phyloP scores from a whole-genome alignment of 2,329 filamentous ascomycete species.

The Phyllosticta citribraziliensis region DNA sequence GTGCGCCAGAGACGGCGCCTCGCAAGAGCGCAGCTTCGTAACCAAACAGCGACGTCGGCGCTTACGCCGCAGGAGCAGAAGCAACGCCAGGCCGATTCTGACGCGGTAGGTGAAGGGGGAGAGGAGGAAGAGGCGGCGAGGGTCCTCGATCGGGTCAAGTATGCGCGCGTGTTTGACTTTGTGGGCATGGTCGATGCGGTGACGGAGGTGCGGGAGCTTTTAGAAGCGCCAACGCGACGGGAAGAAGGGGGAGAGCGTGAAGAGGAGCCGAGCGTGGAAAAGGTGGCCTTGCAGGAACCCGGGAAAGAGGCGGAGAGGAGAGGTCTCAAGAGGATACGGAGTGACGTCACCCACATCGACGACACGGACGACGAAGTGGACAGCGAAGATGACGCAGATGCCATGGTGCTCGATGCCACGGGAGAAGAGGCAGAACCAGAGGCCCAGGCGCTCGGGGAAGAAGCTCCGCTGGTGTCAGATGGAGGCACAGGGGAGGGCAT shows the following conservation, averaged over 20 bases:
- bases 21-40: background rate
- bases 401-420: constrained; percentile 26
- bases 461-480: background rate
- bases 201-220: constrained; percentile 31
- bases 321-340: background rate
- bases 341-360: constrained; percentile 24
- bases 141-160: constrained; percentile 35
- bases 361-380: constrained; percentile 20
- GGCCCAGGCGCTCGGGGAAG: background rate
- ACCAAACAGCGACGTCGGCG: background rate
- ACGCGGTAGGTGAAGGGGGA: background rate
- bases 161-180: constrained; percentile 43
- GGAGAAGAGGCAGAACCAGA: background rate
- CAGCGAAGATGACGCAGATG: constrained; percentile 27
- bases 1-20: constrained; percentile 8
- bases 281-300: background rate
- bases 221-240: constrained; percentile 15
- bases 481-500: constrained; percentile 16
- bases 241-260: background rate
- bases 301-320: background rate
- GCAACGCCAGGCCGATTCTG: background rate
- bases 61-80: background rate
- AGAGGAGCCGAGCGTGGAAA: background rate
- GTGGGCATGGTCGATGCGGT: constrained; percentile 38
- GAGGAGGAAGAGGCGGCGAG: constrained; percentile 23